Percentiles rank a stretch among this genome's conserved stretches.
These are phyloP conservation scores for Pseudocercospora pini-densiflorae DNA, from an alignment of 2,329 filamentous ascomycete genomes.

Conservation along the genomic window DNA sequence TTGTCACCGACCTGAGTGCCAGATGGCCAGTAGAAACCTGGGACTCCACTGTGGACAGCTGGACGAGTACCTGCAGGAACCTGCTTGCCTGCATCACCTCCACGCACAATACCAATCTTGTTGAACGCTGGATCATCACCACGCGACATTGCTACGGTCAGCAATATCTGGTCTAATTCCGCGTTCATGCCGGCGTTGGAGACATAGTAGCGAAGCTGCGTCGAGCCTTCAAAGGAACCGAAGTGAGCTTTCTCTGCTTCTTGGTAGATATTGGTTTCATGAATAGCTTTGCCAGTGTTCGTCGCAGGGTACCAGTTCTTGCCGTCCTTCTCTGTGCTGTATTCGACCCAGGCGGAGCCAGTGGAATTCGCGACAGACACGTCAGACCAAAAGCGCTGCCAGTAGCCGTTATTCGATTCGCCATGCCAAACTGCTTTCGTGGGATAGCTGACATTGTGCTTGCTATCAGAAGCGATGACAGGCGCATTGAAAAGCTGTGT, in stretches of 20 bases:
- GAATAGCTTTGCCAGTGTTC: constrained; percentile 1
- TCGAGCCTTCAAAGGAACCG: constrained; percentile 7
- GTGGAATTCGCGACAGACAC: constrained; percentile 14
- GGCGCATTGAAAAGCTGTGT: constrained; percentile 20
- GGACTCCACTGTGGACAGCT: constrained; percentile 6
- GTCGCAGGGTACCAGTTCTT: constrained; percentile 18
- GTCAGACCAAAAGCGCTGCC: constrained; percentile 22
- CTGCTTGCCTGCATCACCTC: constrained; percentile 14
- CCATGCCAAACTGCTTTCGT: constrained; percentile 16
- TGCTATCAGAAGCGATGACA: constrained; percentile 13
- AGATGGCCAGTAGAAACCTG: constrained; percentile 21
- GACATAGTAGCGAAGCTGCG: constrained; percentile 15
- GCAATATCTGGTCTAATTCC: constrained; percentile 6
- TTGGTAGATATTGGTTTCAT: constrained; percentile 16
- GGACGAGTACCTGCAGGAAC: constrained; percentile 8
- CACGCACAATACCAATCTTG: constrained; percentile 19
- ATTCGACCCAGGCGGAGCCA: constrained; percentile 14
- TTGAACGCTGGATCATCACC: constrained; percentile 16
- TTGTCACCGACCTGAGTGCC: constrained; percentile 15
- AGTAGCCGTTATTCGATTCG: constrained; percentile 6
- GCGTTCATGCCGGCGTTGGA: constrained; percentile 17
- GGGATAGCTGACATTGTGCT: constrained; percentile 22
- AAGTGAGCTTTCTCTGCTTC: constrained; percentile 14
- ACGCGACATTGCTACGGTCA: constrained; percentile 15
- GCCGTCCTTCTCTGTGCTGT: constrained; percentile 13